Base-by-base conservation (phyloP, 2,329 filamentous ascomycete species). In the Colletotrichum higginsianum region DNA sequence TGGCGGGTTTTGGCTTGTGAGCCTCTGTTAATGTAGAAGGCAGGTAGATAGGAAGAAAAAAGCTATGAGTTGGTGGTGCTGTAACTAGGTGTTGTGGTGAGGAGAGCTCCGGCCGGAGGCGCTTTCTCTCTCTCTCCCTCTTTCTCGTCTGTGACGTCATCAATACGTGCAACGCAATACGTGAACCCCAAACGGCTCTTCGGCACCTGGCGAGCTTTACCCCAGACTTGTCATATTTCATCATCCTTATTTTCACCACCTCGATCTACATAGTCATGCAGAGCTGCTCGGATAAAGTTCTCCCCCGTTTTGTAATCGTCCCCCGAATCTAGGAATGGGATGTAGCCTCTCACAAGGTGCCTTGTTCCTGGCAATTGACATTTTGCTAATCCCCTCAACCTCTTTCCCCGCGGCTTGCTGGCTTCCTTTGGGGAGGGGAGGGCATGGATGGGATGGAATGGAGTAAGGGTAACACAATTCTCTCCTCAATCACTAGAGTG, bases 71-170 rank as follows among this genome's bases (percentile, higher is more conserved):
- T 38, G n/a, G 23, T 21, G 23, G 12, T 13, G 21, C 9, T 38
- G 16, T 35, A 18, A 53, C 5, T 38, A 38, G 1, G 4, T 21
- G 15, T 9, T 42, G 18, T 42, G 66, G 16, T 9, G 23, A 35
- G 55, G 16, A 57, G 38, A 62, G n/a, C 62, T 44, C 35, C 67
- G 23, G 61, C 47, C 15, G 61, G 38, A 50, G 35, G 35, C 35
- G 9, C 35, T 38, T 38, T 61, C 16, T 26, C 62, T 47, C 42
- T 56, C 35, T 38, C 11, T 61, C 16, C 21, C 62, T 47, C 50
- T 6, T 35, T 26, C 42, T 16, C 30, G 13, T 16, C 9, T 35
- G 46, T 71, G 68, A 71, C 68, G 68, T 71, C 68, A 71, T 68
- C 46, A 26, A 26, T 68, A 71, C 65, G 68, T 68, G 15, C 65